These are phyloP conservation scores for Neofusicoccum kwambonambiense DNA, from an alignment of 2,329 filamentous ascomycete genomes.

Conservation along the genomic window DNA sequence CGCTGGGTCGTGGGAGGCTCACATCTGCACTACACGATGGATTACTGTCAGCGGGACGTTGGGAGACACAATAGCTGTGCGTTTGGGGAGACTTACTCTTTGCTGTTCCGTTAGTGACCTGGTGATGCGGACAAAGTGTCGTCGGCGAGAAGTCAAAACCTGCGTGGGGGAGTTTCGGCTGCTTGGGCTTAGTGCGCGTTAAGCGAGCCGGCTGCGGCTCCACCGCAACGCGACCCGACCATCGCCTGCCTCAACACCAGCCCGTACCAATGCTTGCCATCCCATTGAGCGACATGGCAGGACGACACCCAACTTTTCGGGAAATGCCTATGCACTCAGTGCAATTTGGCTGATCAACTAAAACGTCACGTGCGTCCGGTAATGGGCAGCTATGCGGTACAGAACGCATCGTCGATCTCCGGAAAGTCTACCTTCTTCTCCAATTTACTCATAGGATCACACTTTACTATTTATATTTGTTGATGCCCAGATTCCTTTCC, in stretches of 20 bases:
- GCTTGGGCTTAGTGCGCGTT: constrained; percentile 11
- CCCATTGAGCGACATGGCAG: no score
- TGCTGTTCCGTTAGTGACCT: constrained; percentile 19
- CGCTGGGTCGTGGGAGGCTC: constrained; percentile 46
- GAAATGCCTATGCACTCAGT: no score
- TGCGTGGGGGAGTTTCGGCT: constrained; percentile 18
- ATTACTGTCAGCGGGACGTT: constrained; percentile 22
- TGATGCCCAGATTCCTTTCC: constrained; percentile 36
- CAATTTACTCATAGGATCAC: no score
- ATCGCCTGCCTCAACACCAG: no score
- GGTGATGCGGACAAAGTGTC: constrained; percentile 18
- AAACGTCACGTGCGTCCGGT: no score
- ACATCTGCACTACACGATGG: constrained; percentile 78
- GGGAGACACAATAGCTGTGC: not conserved
- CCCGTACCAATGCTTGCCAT: no score
- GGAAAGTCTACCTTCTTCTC: no score
- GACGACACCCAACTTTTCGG: no score
- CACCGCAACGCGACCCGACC: constrained; percentile 45
- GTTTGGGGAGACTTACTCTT: constrained; percentile 11
- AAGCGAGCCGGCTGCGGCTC: constrained; percentile 41
- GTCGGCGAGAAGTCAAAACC: constrained; percentile 17
- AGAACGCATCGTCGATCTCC: no score
- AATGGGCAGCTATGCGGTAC: no score
- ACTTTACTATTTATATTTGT: no score
- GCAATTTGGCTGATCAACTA: no score